A percentile compares a stretch with the other conserved stretches of the same genome.
Evolutionary conservation across 2,329 filamentous ascomycete species (phyloP).

Genomic region (Cadophora sp.): DNA sequence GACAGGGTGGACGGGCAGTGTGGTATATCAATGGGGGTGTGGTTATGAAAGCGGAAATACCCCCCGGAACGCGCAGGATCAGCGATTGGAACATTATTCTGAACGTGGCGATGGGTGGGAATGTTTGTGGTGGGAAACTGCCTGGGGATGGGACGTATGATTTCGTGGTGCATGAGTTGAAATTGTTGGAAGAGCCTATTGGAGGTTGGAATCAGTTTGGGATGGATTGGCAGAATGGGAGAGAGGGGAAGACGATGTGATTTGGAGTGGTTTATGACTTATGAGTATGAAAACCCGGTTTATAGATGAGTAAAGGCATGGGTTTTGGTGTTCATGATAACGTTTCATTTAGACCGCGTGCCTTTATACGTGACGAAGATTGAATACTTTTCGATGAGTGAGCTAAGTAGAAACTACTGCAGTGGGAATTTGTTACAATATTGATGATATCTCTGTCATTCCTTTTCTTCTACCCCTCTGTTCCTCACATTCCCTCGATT

Average conservation of each 20-base stretch:
- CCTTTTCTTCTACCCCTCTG: no score
- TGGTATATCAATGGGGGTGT: constrained; percentile 66
- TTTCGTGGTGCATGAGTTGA: constrained; percentile 59
- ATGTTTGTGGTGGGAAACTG: constrained; percentile 59
- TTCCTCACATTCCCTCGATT: no score
- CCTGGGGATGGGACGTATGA: constrained; percentile 63
- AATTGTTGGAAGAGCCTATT: constrained; percentile 58
- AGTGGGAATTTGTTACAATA: no score
- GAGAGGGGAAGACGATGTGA: constrained; percentile 38
- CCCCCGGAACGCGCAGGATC: constrained; percentile 58
- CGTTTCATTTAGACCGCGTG: no score
- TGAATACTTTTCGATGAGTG: no score
- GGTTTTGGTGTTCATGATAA: background rate
- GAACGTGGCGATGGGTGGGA: constrained; percentile 68
- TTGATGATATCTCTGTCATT: no score
- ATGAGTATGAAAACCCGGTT: background rate
- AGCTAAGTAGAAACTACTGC: no score
- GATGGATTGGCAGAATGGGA: constrained; percentile 52
- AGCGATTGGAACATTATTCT: constrained; percentile 63
- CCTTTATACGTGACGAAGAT: no score
- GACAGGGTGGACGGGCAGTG: constrained; percentile 54
- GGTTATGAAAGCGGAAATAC: constrained; percentile 63
- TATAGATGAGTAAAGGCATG: background rate
- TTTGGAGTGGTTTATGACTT: background rate
- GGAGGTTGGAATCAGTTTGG: constrained; percentile 64